Base-by-base conservation (phyloP, 306 rosid genomes). In the Canavalia gladiata region DNA sequence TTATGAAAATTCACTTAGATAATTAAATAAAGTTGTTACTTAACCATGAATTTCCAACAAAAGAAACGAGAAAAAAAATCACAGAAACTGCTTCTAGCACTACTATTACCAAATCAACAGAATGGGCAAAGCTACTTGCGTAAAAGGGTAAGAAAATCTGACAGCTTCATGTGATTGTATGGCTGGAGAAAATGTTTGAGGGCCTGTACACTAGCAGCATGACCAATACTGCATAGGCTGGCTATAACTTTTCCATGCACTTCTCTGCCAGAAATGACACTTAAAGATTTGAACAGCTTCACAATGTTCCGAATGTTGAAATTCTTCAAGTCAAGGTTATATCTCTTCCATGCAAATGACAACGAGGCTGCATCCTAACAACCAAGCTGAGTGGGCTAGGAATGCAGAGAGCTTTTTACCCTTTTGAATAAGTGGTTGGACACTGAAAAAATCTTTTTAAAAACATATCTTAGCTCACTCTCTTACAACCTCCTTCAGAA, bases 401-500 rank as follows among this genome's bases (percentile, higher is more conserved):
- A 68, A 58, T 73, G 34, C 29, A 34, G 30, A 50, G 33, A 41
- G 35, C n/a, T 34, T 52, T 78, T 81, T 74, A 81, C 87, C 82
- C 75, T 69, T 31, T 62, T 57, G 66, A 58, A 29, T 5, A 59
- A 63, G 72, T 69, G 79, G 41, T 65, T 13, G 75, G 51, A 45
- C 25, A 29, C 0, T 43, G 13, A 43, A 34, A 9, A 57, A 51
- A 52, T 69, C 62, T 54, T 6, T 72, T 47, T 18, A 30, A 58
- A 65, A 39, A 62, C 64, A 64, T 73, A 73, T 68, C 64, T 25
- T 8, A 56, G 33, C 77, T 82, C 77, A 82, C 67, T 71, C 79
- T 90, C 72, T 81, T 60, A 82, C 39, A 51, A 85, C 88, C 90
- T 93, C 99, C 88, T 93, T 92, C 51, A 96, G 87, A 71, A 76